These are phyloP conservation scores for Carnegiea gigantea DNA, from an alignment of 179 eudicot genomes.

Conservation along the genomic window DNA sequence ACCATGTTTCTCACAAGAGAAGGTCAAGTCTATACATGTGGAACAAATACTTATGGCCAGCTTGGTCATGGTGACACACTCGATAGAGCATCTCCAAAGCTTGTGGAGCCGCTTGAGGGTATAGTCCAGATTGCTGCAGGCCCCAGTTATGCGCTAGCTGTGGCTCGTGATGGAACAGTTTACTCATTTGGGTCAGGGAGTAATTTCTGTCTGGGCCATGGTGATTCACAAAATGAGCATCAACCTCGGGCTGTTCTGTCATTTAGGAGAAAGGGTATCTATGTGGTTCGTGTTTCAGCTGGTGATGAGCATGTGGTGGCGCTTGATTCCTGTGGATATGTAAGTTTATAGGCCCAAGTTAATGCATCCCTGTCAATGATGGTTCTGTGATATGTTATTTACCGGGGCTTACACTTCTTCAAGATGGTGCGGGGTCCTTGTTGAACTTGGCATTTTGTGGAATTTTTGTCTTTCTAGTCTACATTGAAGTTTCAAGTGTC, in stretches of 20 bases:
- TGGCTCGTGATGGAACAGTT: conserved; percentile 64
- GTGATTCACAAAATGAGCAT: conserved; percentile 80
- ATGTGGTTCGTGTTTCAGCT: conserved; percentile 84
- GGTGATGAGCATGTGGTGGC: conserved; percentile 98
- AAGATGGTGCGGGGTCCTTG: neutral
- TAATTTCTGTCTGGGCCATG: conserved; percentile 95
- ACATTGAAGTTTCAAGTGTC: no score
- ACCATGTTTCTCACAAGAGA: conserved; percentile 77
- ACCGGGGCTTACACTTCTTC: neutral
- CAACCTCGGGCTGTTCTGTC: conserved; percentile 71
- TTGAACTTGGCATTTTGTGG: no score
- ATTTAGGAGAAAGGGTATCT: conserved; percentile 73
- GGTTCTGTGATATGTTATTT: neutral
- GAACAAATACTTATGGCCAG: conserved; percentile 80
- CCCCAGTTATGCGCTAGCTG: conserved; percentile 76
- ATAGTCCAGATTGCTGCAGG: conserved; percentile 85
- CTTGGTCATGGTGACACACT: conserved; percentile 89
- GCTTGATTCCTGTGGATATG: conserved; percentile 90
- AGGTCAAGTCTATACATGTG: conserved; percentile 87
- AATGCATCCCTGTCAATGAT: neutral
- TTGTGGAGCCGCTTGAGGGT: conserved; percentile 53
- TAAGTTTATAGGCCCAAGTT: conserved; percentile 29
- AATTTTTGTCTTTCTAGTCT: no score
- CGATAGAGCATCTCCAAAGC: conserved; percentile 65
- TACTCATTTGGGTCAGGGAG: conserved; percentile 86